phyloP scores from a whole-genome alignment of 1,284 basidiomycete genomes.

The Fistulina hepatica region DNA sequence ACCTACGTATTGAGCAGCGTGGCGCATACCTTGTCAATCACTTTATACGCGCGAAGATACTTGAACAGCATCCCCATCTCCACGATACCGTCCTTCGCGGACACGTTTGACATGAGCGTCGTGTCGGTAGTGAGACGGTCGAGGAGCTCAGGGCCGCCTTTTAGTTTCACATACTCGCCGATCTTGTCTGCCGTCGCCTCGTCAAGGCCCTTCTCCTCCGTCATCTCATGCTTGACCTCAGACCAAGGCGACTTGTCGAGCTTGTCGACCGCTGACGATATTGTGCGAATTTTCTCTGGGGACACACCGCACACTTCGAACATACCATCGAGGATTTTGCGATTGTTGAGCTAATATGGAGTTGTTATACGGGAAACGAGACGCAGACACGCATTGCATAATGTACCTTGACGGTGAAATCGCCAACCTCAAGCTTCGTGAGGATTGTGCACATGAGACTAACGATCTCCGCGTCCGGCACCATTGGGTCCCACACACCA shows the following conservation, averaged over 20 bases:
- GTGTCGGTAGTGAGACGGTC: conserved; percentile 63
- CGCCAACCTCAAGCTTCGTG: conserved; percentile 78
- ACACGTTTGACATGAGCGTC: conserved; percentile 57
- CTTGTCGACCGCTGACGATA: conserved; percentile 97
- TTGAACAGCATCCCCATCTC: conserved; percentile 88
- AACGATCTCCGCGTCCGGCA: conserved; percentile 91
- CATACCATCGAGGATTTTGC: conserved; percentile 95
- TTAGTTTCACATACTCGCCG: conserved; percentile 92
- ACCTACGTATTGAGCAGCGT: background rate
- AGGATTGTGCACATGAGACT: conserved; percentile 78
- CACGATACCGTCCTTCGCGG: conserved; percentile 76
- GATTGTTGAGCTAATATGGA: conserved; percentile 71
- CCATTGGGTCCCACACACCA: conserved; percentile 93
- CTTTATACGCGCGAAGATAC: conserved; percentile 74
- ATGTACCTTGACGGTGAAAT: conserved; percentile 85
- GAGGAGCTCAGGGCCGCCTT: conserved; percentile 78
- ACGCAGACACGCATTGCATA: background rate
- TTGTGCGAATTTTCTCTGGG: conserved; percentile 82
- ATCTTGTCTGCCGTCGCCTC: conserved; percentile 85
- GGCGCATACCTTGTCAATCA: conserved; percentile 58
- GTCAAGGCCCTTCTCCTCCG: conserved; percentile 86
- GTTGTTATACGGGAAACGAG: background rate
- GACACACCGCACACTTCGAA: conserved; percentile 97
- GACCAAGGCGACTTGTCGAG: conserved; percentile 94
- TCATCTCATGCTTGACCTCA: conserved; percentile 96